These are phyloP conservation scores for Colletotrichum salicis DNA, from an alignment of 2,329 filamentous ascomycete species.

Conservation along the genomic window DNA sequence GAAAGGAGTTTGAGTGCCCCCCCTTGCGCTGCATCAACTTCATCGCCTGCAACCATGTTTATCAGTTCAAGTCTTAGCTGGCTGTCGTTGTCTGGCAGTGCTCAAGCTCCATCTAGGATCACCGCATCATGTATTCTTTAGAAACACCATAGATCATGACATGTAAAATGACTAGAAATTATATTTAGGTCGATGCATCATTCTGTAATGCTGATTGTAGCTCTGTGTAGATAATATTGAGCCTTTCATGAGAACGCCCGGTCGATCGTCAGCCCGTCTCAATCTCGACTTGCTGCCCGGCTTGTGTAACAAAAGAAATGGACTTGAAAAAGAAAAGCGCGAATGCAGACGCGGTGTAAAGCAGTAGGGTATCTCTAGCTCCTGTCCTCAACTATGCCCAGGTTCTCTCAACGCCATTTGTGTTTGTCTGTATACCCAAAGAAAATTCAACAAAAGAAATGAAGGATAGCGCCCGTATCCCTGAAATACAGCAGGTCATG, in stretches of 20 bases:
- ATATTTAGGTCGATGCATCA: conserved; percentile 9
- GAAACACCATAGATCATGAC: neutral
- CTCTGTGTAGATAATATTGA: conserved; percentile 7
- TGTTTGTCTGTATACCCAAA: conserved; percentile 2
- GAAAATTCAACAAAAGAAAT: neutral
- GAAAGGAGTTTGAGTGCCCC: no score
- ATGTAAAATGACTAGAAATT: conserved; percentile 9
- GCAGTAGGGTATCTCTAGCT: conserved; percentile 31
- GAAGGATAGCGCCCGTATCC: neutral
- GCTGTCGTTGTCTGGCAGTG: no score
- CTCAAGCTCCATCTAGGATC: no score
- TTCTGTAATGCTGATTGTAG: neutral
- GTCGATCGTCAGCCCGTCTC: neutral
- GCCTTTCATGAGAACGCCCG: neutral
- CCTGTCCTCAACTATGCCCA: conserved; percentile 20
- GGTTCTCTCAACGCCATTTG: conserved; percentile 10
- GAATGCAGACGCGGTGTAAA: conserved; percentile 18
- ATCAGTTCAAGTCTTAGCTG: no score
- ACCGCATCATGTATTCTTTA: no score
- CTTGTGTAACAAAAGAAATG: conserved; percentile 18
- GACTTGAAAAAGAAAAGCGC: neutral
- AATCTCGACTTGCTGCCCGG: neutral
- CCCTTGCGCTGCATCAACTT: no score
- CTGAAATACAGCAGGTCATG: neutral
- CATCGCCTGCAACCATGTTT: no score